Evolutionary conservation across 257 asterid species (phyloP).

Genomic region (Nicotiana obtusifolia): DNA sequence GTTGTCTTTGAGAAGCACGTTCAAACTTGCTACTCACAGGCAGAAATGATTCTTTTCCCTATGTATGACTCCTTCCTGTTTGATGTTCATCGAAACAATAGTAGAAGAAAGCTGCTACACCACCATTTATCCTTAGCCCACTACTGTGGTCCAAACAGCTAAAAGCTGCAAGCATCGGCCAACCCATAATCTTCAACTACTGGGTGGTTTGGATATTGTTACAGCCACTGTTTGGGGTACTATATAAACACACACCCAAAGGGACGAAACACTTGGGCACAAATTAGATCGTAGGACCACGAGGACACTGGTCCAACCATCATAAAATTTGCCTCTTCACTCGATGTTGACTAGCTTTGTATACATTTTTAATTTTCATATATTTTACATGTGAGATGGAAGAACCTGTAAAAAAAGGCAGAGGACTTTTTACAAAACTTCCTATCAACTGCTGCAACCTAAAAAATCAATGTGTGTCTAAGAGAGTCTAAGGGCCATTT

Average conservation of each 20-base stretch:
- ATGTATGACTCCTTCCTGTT: neutral
- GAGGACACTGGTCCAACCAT: neutral
- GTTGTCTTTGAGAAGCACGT: too few relatives aligned
- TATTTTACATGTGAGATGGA: neutral
- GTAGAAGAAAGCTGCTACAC: neutral
- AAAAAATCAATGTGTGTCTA: constrained; percentile 20
- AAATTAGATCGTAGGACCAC: neutral
- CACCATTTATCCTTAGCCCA: neutral
- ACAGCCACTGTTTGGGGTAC: neutral
- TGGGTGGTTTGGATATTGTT: neutral
- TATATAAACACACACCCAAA: neutral
- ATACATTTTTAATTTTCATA: neutral
- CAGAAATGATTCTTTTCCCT: neutral
- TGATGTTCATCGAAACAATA: neutral
- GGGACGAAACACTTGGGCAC: neutral
- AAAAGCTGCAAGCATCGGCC: neutral
- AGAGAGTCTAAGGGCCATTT: constrained; percentile 86
- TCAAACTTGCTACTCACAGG: neutral
- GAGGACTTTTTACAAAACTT: neutral
- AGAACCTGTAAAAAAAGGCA: neutral
- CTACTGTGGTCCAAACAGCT: neutral
- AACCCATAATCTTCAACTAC: neutral
- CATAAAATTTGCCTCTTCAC: neutral
- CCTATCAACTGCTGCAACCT: neutral
- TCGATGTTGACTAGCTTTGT: neutral